Evolutionary conservation across 768 basidiomycete genomes (phyloP).

Genomic region (Collybiopsis luxurians): DNA sequence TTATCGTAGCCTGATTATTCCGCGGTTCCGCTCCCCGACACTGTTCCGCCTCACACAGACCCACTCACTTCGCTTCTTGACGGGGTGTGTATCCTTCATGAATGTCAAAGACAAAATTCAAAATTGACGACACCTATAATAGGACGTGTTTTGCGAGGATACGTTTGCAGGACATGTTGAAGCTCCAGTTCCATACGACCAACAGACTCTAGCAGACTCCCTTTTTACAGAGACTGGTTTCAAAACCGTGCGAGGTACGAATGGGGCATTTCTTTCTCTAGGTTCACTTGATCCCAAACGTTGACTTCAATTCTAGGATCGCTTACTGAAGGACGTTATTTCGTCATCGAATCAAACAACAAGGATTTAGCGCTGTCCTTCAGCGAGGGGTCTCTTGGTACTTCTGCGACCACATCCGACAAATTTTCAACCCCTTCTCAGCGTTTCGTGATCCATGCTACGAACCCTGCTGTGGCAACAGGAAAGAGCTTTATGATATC

Average conservation of each 20-base stretch:
- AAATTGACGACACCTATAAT: too few species aligned
- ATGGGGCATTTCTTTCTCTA: neutral
- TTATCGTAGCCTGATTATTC: slow-evolving; percentile 4
- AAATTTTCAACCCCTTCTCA: neutral
- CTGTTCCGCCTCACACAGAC: slow-evolving; percentile 4
- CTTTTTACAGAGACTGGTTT: slow-evolving; percentile 9
- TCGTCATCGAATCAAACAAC: neutral
- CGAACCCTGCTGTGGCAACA: neutral
- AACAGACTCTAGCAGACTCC: neutral
- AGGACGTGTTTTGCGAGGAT: slow-evolving; percentile 5
- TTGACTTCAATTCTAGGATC: neutral
- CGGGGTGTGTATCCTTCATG: neutral
- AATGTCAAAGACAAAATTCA: too few species aligned
- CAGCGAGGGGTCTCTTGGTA: neutral
- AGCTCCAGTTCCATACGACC: slow-evolving; percentile 5
- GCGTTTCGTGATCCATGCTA: neutral
- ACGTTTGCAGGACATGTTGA: slow-evolving; percentile 2
- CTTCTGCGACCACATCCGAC: neutral
- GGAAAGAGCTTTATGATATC: neutral
- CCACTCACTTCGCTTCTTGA: slow-evolving; percentile 4
- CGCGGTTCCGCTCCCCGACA: neutral
- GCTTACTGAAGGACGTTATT: slow-evolving; percentile 4
- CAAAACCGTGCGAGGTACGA: slow-evolving; percentile 3
- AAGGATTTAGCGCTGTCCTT: neutral
- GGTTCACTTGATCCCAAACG: neutral